These are phyloP conservation scores for Amanita pallidorosea DNA, from an alignment of 768 basidiomycete genomes.

Conservation along the genomic window DNA sequence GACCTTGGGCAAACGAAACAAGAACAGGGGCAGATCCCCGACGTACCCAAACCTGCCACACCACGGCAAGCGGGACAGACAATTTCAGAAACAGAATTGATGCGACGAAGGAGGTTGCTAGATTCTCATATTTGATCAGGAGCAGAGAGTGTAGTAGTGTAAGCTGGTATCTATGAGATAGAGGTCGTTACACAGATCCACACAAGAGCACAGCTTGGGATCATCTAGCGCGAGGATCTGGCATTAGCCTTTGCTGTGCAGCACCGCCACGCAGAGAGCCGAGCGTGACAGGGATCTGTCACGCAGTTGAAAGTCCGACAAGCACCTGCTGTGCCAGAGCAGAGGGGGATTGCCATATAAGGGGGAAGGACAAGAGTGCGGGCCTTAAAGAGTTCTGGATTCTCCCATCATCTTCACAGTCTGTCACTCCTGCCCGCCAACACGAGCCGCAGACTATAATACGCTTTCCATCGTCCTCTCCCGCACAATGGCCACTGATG, in stretches of 20 bases:
- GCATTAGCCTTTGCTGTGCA: slow-evolving; percentile 28
- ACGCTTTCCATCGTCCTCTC: slow-evolving; percentile 11
- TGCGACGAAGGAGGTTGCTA: slow-evolving; percentile 67
- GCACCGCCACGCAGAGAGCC: slow-evolving; percentile 24
- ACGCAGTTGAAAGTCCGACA: slow-evolving; percentile 2
- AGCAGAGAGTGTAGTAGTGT: not conserved
- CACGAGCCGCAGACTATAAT: slow-evolving; percentile 17
- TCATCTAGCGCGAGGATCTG: slow-evolving; percentile 12
- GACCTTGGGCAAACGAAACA: not conserved
- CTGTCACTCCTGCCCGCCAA: slow-evolving; percentile 13
- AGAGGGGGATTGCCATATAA: not conserved
- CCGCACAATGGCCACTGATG: slow-evolving; percentile 22
- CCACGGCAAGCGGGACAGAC: slow-evolving; percentile 46
- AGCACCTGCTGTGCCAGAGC: slow-evolving; percentile 3
- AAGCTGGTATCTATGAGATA: not conserved
- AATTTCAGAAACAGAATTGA: slow-evolving; percentile 69
- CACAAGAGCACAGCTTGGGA: slow-evolving; percentile 21
- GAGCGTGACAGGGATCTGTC: slow-evolving; percentile 4
- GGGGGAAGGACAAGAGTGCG: slow-evolving; percentile 1
- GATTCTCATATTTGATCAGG: slow-evolving; percentile 55
- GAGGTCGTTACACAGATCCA: not conserved
- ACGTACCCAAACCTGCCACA: slow-evolving; percentile 16
- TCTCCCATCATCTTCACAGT: slow-evolving; percentile 17
- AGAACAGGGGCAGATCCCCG: not conserved
- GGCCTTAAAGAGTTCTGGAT: slow-evolving; percentile 12